Percentiles rank a stretch among this genome's conserved stretches.
Conservation (phyloP, 2,329 filamentous ascomycete species). For the Trichoderma oligosporum region DNA sequence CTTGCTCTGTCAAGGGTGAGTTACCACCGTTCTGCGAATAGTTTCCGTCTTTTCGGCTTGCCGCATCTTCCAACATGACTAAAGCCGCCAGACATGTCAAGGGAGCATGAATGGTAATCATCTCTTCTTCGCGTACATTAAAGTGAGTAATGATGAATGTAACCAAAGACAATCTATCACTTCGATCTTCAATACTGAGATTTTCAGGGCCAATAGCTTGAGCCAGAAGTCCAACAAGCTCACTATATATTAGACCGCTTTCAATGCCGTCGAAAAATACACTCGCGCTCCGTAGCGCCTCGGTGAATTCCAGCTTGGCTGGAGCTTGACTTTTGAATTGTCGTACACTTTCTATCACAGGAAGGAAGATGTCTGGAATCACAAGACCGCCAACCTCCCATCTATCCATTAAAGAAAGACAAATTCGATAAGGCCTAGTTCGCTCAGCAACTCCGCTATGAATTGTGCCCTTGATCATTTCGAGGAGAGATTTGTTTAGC, state of each 20-base stretch:
- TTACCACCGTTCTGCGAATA: slow-evolving; percentile 34
- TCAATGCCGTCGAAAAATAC: slow-evolving; percentile 98
- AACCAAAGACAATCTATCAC: slow-evolving; percentile 66
- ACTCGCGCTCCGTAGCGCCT: slow-evolving; percentile 88
- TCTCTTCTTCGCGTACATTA: slow-evolving; percentile 93
- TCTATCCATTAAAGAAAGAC: slow-evolving; percentile 92
- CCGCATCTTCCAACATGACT: slow-evolving; percentile 59
- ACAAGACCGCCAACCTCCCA: slow-evolving; percentile 95
- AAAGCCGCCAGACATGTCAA: slow-evolving; percentile 56
- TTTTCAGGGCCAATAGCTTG: slow-evolving; percentile 52
- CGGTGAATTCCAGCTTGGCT: slow-evolving; percentile 68
- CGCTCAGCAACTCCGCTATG: slow-evolving; percentile 51
- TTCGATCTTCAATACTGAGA: slow-evolving; percentile 44
- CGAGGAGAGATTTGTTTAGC: slow-evolving; percentile 69
- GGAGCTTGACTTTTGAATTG: slow-evolving; percentile 64
- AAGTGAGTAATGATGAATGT: slow-evolving; percentile 83
- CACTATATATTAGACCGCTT: slow-evolving; percentile 86
- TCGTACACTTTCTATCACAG: slow-evolving; percentile 75
- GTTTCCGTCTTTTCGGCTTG: slow-evolving; percentile 33
- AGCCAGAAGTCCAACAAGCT: slow-evolving; percentile 66
- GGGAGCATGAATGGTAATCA: slow-evolving; percentile 82
- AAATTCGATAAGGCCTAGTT: slow-evolving; percentile 84
- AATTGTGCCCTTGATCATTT: slow-evolving; percentile 60
- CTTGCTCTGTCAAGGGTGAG: slow-evolving; percentile 31
- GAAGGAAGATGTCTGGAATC: slow-evolving; percentile 82